Evolutionary conservation across 2,329 filamentous ascomycete species (phyloP).

Genomic region (Pseudogymnoascus sp.): DNA sequence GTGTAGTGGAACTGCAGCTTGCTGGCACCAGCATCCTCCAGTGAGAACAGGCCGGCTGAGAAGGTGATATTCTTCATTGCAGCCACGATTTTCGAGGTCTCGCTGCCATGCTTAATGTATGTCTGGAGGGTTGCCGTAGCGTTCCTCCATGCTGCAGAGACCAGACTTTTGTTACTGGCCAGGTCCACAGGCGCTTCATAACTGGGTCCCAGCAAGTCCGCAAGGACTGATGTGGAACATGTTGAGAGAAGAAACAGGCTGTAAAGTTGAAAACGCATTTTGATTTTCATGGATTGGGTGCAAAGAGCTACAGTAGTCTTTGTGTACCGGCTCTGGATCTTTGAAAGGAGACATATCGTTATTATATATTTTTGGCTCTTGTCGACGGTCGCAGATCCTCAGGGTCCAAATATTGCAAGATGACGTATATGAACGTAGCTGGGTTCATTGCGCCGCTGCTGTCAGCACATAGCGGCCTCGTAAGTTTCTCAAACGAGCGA

Average conservation of each 20-base stretch:
- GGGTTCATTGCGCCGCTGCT: neutral
- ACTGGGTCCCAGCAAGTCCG: neutral
- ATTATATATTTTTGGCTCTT: neutral
- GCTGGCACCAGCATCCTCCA: slow-evolving; percentile 28
- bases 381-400: neutral
- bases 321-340: neutral
- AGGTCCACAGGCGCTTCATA: neutral
- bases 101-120: neutral
- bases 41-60: slow-evolving; percentile 33
- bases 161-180: neutral
- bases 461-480: neutral
- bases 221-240: neutral
- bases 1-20: slow-evolving; percentile 32
- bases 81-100: neutral
- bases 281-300: neutral
- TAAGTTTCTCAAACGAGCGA: neutral
- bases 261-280: neutral
- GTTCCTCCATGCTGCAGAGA: neutral
- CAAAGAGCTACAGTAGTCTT: neutral
- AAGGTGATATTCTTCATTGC: slow-evolving; percentile 31
- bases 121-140: neutral
- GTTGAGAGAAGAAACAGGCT: neutral
- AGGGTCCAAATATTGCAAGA: neutral
- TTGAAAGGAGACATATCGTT: neutral
- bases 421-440: neutral